A percentile compares a stretch with the other conserved stretches of the same genome.
These are phyloP conservation scores for Blastobotrys raffinosifermentans DNA, from an alignment of 1,139 yeast species.

Conservation along the genomic window DNA sequence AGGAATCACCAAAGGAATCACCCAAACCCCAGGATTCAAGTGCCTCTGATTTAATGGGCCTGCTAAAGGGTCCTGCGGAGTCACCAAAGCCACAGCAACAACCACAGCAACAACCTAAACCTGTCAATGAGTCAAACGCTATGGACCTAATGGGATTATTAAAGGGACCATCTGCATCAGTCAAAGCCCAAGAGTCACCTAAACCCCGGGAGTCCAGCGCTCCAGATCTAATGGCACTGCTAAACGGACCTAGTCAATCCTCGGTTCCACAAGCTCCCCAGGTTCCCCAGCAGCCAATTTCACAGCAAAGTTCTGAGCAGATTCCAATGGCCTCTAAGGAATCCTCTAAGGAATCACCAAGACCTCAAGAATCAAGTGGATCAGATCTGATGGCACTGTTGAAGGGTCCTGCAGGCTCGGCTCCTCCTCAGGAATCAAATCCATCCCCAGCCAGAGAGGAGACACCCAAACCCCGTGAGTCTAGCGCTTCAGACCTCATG, in stretches of 20 bases:
- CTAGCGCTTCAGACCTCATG: not conserved
- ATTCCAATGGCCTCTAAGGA: constrained; percentile 2
- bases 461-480: constrained; percentile 8
- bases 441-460: constrained; percentile 3
- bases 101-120: not conserved
- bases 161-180: not conserved
- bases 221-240: not conserved
- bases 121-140: too few relatives aligned
- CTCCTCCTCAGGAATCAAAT: not conserved
- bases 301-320: constrained; percentile 2
- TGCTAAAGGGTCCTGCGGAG: constrained; percentile 2
- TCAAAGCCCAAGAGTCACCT: constrained; percentile 3
- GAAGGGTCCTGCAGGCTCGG: constrained; percentile 1
- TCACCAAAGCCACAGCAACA: constrained; percentile 1
- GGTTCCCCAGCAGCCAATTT: constrained; percentile 3
- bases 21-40: not conserved
- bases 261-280: constrained; percentile 3
- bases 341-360: not conserved
- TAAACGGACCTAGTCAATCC: constrained; percentile 5
- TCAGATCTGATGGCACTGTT: constrained; percentile 9
- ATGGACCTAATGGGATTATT: constrained; percentile 8
- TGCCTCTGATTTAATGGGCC: not conserved
- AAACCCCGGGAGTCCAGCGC: not conserved
- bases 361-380: not conserved
- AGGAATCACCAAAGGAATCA: not conserved